phyloP scores from a whole-genome alignment of 2,329 filamentous ascomycete genomes.

The Ceratocystis colombiana region DNA sequence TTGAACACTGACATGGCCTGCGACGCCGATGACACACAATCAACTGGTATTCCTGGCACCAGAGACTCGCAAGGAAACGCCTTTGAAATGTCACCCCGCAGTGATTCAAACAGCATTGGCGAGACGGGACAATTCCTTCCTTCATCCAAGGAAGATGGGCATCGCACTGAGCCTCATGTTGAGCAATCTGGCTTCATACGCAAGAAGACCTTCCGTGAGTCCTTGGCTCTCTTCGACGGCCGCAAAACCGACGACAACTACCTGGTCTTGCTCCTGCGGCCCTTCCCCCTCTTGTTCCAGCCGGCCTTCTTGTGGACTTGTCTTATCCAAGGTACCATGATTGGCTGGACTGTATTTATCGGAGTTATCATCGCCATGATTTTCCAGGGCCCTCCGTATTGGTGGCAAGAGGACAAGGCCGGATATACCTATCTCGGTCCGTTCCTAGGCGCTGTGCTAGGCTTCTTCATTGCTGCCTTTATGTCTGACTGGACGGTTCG shows the following conservation, averaged over 20 bases:
- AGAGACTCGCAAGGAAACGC: neutral
- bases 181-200: conserved; percentile 30
- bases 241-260: conserved; percentile 71
- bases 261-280: conserved; percentile 54
- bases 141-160: conserved; percentile 2
- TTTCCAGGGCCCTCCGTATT: conserved; percentile 70
- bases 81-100: conserved; percentile 15
- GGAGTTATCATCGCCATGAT: conserved; percentile 72
- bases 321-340: conserved; percentile 77
- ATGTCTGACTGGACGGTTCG: conserved; percentile 64
- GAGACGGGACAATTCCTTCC: neutral
- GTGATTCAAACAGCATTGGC: neutral
- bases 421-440: conserved; percentile 83
- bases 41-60: neutral
- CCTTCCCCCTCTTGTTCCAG: conserved; percentile 72
- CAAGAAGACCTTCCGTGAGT: conserved; percentile 50
- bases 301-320: conserved; percentile 72
- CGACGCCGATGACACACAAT: conserved; percentile 29
- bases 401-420: conserved; percentile 68
- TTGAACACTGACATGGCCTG: conserved; percentile 59
- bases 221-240: conserved; percentile 64
- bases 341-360: conserved; percentile 93
- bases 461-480: conserved; percentile 64
- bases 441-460: conserved; percentile 70
- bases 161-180: neutral